These are phyloP conservation scores for Flaveria floridana DNA, from an alignment of 140 eudicot genomes.

Conservation along the genomic window DNA sequence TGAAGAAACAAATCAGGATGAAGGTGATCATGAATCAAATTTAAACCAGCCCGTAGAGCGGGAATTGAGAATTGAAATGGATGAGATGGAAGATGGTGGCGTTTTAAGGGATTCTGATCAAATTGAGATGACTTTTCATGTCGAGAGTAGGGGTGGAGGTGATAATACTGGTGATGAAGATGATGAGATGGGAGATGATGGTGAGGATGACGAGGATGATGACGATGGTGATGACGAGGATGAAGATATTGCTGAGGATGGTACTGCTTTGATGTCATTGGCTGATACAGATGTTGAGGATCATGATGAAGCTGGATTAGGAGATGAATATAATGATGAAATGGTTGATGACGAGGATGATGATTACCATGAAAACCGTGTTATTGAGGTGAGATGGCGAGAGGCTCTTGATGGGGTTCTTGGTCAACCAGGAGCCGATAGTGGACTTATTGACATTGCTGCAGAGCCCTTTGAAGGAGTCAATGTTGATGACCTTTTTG, in stretches of 20 bases:
- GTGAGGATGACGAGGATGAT: constrained; percentile 87
- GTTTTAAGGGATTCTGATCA: constrained; percentile 53
- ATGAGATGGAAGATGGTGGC: constrained; percentile 71
- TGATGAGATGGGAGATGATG: constrained; percentile 96
- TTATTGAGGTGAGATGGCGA: constrained; percentile 95
- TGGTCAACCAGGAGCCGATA: constrained; percentile 74
- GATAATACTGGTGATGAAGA: constrained; percentile 91
- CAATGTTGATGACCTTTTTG: constrained; percentile 90
- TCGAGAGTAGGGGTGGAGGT: constrained; percentile 66
- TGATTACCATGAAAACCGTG: constrained; percentile 91
- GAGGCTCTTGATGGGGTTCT: constrained; percentile 95
- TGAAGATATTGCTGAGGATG: constrained; percentile 88
- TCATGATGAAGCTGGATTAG: constrained; percentile 86
- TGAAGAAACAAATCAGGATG: constrained; percentile 44
- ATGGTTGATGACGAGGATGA: constrained; percentile 97
- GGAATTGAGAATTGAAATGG: constrained; percentile 68
- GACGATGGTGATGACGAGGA: constrained; percentile 87
- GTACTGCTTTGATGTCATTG: constrained; percentile 84
- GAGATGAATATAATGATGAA: constrained; percentile 89
- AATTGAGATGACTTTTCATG: constrained; percentile 77
- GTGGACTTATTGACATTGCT: constrained; percentile 69
- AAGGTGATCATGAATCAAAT: constrained; percentile 44
- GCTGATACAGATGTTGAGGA: constrained; percentile 95
- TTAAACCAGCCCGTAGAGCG: constrained; percentile 54
- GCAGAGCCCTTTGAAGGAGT: constrained; percentile 95